phyloP scores from a whole-genome alignment of 305 asterid species.

The Fraxinus platypoda region DNA sequence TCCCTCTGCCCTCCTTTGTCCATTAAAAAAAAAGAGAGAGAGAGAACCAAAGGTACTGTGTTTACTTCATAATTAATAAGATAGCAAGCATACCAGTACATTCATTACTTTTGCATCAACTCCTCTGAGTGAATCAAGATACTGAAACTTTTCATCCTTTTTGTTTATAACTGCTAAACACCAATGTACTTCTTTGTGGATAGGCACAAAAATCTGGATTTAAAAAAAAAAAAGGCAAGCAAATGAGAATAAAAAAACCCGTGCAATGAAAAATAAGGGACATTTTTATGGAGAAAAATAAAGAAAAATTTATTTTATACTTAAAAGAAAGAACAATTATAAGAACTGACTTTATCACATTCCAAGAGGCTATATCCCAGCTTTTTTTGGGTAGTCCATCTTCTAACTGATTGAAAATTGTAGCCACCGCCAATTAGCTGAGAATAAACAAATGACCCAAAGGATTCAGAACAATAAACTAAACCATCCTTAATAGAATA shows the following conservation, averaged over 20 bases:
- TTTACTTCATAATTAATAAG: neutral
- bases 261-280: neutral
- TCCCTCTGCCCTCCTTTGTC: neutral
- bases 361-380: constrained; percentile 72
- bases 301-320: neutral
- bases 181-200: constrained; percentile 89
- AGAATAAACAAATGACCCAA: constrained; percentile 14
- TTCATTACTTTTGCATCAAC: constrained; percentile 47
- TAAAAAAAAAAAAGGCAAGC: neutral
- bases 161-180: constrained; percentile 84
- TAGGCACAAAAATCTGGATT: constrained; percentile 78
- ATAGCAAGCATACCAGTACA: constrained; percentile 58
- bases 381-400: constrained; percentile 87
- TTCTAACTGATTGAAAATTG: constrained; percentile 65
- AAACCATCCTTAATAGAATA: neutral
- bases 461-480: constrained; percentile 5
- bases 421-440: constrained; percentile 70
- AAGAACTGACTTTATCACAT: constrained; percentile 70
- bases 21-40: neutral
- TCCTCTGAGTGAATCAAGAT: constrained; percentile 86
- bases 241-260: constrained; percentile 5
- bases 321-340: neutral
- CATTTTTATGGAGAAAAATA: neutral
- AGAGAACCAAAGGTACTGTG: neutral
- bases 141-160: constrained; percentile 78